Base-by-base conservation (phyloP, 805 yeast species). In the Candida montana region DNA sequence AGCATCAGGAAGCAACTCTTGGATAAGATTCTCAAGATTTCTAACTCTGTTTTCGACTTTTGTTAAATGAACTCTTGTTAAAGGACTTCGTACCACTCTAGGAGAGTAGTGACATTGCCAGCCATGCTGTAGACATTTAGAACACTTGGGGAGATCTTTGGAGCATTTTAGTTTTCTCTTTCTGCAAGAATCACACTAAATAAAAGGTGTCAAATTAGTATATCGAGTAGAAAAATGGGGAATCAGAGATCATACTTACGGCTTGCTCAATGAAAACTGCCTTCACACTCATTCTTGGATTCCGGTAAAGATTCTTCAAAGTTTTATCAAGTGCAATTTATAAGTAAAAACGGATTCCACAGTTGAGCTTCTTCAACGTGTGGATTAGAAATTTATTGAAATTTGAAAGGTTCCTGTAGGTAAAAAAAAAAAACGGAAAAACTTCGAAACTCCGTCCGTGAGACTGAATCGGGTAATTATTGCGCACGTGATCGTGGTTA, bases 71-170 rank as follows among this genome's bases (percentile, higher is more conserved):
- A 83, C 87, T 50, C 96, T 67, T 0, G 95, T 87, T 42, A 87
- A 64, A 0, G 95, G 95, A 5, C 91, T 79, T 41, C 95, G 68
- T 27, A 83, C 81, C 2, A 81, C 74, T 46, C 84, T 69, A 13
- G 96, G 95, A 18, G 90, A 81, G 56, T 87, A 87, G 2, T 75
- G 63, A 60, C 96, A 87, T 26, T 74, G 73, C 84, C 95, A 81
- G 18, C 71, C 68, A 55, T 84, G 87, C 41, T 74, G 77, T 7
- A 70, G 59, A 64, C 96, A 87, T 54, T 85, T 85, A 34, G 80
- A 66, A 55, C 95, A 87, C 48, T 73, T 75, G 2, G 95, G 96
- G 21, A 63, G 69, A 45, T 81, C 86, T 54, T 85, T 87, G 24
- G 95, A 79, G 58, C 96, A 87, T 56, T 80, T 81, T 45, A 86